A percentile compares a stretch with the other conserved stretches of the same genome.
Evolutionary conservation across 2,329 filamentous ascomycete species (phyloP).

Genomic region (Fusarium sarcochroum): DNA sequence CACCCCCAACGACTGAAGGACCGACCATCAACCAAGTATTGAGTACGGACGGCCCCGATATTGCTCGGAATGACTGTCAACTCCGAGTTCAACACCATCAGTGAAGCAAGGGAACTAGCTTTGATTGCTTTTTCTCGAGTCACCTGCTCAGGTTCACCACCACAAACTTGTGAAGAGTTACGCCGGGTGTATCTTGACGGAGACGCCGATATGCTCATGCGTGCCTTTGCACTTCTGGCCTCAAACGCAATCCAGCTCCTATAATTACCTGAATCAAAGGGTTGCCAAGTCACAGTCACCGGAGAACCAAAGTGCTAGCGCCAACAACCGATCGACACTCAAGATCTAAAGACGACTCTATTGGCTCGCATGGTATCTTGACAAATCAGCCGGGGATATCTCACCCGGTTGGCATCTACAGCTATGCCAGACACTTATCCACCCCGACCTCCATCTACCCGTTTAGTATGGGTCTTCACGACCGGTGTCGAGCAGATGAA

Average conservation of each 20-base stretch:
- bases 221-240: slow-evolving; percentile 24
- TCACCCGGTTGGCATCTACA: slow-evolving; percentile 11
- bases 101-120: not conserved
- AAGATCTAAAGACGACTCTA: slow-evolving; percentile 21
- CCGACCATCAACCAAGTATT: not conserved
- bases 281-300: slow-evolving; percentile 19
- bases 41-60: not conserved
- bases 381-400: slow-evolving; percentile 13
- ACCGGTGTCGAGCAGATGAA: slow-evolving; percentile 27
- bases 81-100: slow-evolving; percentile 12
- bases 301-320: slow-evolving; percentile 30
- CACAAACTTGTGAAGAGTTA: slow-evolving; percentile 10
- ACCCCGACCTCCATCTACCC: slow-evolving; percentile 10
- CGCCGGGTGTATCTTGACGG: not conserved
- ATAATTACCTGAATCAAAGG: slow-evolving; percentile 1
- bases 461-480: slow-evolving; percentile 1
- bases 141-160: slow-evolving; percentile 13
- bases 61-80: not conserved
- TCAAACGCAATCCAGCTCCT: slow-evolving; percentile 20
- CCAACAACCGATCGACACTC: slow-evolving; percentile 38
- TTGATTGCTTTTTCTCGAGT: slow-evolving; percentile 9
- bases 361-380: slow-evolving; percentile 24
- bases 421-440: not conserved
- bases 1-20: slow-evolving; percentile 21
- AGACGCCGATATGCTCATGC: slow-evolving; percentile 11